Conservation (phyloP, 2,329 filamentous ascomycete species). For the Beauveria bassiana region DNA sequence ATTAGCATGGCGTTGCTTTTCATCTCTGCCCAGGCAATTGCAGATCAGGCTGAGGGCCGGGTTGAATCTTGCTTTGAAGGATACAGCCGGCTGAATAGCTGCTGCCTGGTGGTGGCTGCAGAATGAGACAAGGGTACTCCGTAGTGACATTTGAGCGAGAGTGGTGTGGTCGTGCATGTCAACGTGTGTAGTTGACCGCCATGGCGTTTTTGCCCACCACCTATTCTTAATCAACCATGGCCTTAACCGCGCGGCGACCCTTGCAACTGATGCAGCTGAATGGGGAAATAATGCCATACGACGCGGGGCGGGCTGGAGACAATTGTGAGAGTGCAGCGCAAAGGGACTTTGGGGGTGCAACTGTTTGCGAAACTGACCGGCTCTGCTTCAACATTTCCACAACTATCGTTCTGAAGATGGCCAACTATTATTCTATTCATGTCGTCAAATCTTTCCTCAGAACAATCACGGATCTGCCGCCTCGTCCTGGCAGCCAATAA, state of each 20-base stretch:
- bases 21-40: background rate
- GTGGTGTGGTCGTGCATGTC: too few relatives aligned
- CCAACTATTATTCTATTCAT: too few relatives aligned
- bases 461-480: background rate
- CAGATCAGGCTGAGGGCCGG: background rate
- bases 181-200: too few relatives aligned
- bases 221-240: background rate
- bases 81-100: too few relatives aligned
- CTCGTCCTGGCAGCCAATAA: too few relatives aligned
- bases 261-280: background rate
- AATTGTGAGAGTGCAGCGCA: background rate
- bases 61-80: too few relatives aligned
- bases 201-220: background rate
- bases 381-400: background rate
- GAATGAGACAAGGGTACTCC: too few relatives aligned
- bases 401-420: too few relatives aligned
- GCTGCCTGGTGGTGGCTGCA: too few relatives aligned
- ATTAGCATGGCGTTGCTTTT: background rate
- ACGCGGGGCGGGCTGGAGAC: background rate
- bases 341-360: background rate
- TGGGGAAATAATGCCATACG: background rate
- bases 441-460: background rate
- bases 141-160: too few relatives aligned
- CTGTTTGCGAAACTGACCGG: background rate
- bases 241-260: background rate